A percentile compares a stretch with the other conserved stretches of the same genome.
phyloP scores from a whole-genome alignment of 2,329 filamentous ascomycete genomes.

The Fusarium sambucinum region DNA sequence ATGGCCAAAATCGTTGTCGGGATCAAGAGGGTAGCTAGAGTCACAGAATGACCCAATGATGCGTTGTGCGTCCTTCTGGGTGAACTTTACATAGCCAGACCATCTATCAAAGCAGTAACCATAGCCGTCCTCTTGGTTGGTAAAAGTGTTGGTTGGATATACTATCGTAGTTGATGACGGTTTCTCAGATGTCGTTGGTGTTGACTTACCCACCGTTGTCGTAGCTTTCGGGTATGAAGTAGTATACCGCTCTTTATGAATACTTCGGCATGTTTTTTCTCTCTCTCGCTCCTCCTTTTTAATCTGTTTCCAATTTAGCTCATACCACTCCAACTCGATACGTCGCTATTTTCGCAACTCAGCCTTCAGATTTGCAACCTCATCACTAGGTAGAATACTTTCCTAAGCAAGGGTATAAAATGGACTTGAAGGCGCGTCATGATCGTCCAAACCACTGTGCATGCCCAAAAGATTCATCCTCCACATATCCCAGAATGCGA shows the following conservation, averaged over 20 bases:
- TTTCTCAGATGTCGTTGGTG: not conserved
- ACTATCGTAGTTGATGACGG: not conserved
- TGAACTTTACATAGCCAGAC: not conserved
- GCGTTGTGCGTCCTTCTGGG: not conserved
- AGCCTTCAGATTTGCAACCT: constrained; percentile 5
- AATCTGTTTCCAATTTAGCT: not conserved
- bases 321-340: not conserved
- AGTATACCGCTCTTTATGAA: not conserved
- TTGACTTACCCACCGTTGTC: not conserved
- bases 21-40: not conserved
- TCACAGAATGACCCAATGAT: not conserved
- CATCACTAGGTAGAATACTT: constrained; percentile 14
- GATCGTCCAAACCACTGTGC: not conserved
- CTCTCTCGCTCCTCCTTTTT: not conserved
- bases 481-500: constrained; percentile 38
- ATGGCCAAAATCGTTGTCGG: not conserved
- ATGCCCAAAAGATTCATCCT: constrained; percentile 35
- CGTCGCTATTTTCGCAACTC: constrained; percentile 8
- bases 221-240: not conserved
- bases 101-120: not conserved
- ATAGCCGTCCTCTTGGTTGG: not conserved
- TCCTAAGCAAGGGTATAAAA: constrained; percentile 23
- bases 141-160: not conserved
- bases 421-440: too few relatives aligned
- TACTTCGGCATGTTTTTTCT: not conserved